Evolutionary conservation across 495 filamentous ascomycete species (phyloP), one percentile per base, ranked within the genome.

Genomic region (Lindgomyces ingoldianus): DNA sequence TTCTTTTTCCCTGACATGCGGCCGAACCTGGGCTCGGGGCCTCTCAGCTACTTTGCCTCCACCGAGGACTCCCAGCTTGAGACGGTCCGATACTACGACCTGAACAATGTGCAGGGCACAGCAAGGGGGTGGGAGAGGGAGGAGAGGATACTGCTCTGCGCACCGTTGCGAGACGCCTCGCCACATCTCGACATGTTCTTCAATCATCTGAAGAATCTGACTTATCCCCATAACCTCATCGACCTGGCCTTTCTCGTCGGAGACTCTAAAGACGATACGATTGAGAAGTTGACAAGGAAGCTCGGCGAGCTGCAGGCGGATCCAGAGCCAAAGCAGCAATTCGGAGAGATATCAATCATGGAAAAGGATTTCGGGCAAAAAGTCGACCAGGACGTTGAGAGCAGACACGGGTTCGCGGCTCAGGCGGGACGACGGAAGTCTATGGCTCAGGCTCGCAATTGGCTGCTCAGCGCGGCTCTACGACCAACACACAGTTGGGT

Each of bases 351-450:
- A 57, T 95, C 90, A 0, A 92, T 99, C 57, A 92, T 99, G 62
- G 90, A 98, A 79, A 99, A 99, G 77, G 94, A 99, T 74, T 99
- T 99, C 75, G 95, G 95, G 1, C 95, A 99, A 73, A 91, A 93
- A 73, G 94, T 99, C 57, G 91, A 94, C 63, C 95, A 99, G 76
- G 94, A 98, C 75, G 92, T 98, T 25, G 95, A 98, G 79, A 96
- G 91, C 74, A 87, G 95, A 46, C 95, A 99, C 74, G 95, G 95
- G 19, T 99, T 99, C 71, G 94, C 94, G 11, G 95, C 95, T 4
- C 95, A 99, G 76, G 95, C 95, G 10, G 88, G 85, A 63, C 81
- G 95, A 65, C 85, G 95, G 68, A 99, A 99, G 77, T 81, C 93
- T 69, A 99, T 99, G 95, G 95, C 95, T 2, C 91, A 96, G 77